These are phyloP conservation scores for Biscogniauxia marginata DNA, from an alignment of 2,329 filamentous ascomycete genomes.

Conservation along the genomic window DNA sequence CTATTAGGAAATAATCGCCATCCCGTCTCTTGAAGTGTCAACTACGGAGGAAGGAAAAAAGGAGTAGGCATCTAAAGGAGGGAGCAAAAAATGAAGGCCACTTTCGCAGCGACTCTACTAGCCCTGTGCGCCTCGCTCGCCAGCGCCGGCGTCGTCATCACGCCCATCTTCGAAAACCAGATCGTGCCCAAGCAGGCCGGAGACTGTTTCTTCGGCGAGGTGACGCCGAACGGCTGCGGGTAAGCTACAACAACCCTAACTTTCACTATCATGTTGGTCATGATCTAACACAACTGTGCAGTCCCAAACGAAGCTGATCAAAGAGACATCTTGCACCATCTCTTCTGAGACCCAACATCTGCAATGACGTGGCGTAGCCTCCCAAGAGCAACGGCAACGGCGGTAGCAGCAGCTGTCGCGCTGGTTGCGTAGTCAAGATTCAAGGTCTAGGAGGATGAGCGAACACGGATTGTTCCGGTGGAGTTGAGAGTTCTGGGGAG, in stretches of 20 bases:
- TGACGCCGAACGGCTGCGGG: constrained; percentile 58
- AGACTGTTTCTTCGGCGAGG: constrained; percentile 57
- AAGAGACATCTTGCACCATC: not conserved
- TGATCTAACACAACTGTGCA: not conserved
- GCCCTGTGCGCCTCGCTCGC: constrained; percentile 45
- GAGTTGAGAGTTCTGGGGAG: too few species aligned
- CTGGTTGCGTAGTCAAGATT: too few species aligned
- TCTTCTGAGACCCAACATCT: not conserved
- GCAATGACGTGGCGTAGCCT: too few species aligned
- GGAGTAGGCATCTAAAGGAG: not conserved
- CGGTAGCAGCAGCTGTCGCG: too few species aligned
- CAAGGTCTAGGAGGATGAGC: too few species aligned
- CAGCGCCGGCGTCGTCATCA: constrained; percentile 55
- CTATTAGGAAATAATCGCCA: not conserved
- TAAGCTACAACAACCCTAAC: constrained; percentile 42
- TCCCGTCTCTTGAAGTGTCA: too few species aligned
- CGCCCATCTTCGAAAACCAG: constrained; percentile 50
- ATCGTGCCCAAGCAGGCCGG: constrained; percentile 46
- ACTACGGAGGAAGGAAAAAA: not conserved
- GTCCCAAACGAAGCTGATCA: not conserved
- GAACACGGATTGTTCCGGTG: too few species aligned
- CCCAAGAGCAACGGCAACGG: too few species aligned
- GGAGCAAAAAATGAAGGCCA: constrained; percentile 41
- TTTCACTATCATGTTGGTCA: not conserved
- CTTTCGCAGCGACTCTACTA: constrained; percentile 38